A percentile compares a stretch with the other conserved stretches of the same genome.
phyloP scores from a whole-genome alignment of 106 monocot genomes.

The Agapanthus africanus region DNA sequence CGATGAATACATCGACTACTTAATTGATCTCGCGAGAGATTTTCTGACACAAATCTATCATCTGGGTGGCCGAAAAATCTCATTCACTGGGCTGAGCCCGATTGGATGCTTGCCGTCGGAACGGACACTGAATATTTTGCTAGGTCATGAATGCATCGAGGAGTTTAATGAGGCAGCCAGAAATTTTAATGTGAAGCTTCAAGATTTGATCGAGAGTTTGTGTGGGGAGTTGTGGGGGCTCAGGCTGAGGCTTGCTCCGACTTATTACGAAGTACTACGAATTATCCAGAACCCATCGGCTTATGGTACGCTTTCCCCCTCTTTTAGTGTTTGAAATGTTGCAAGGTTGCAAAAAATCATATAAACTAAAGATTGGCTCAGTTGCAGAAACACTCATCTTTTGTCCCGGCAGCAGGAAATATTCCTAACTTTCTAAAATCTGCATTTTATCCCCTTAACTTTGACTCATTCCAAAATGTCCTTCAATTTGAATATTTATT shows the following conservation, averaged over 20 bases:
- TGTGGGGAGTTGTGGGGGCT: slow-evolving; percentile 22
- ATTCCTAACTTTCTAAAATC: too few relatives aligned
- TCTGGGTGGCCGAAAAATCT: slow-evolving; percentile 58
- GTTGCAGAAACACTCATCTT: too few relatives aligned
- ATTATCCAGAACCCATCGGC: slow-evolving; percentile 31
- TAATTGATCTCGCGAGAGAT: slow-evolving; percentile 30
- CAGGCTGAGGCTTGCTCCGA: slow-evolving; percentile 10
- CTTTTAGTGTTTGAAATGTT: too few relatives aligned
- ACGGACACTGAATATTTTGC: slow-evolving; percentile 31
- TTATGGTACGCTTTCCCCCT: slow-evolving; percentile 28
- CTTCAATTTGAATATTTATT: too few relatives aligned
- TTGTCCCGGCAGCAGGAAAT: too few relatives aligned
- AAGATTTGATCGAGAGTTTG: slow-evolving; percentile 15
- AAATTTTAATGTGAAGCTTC: slow-evolving; percentile 48
- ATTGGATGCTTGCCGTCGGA: slow-evolving; percentile 84
- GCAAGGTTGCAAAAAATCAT: too few relatives aligned
- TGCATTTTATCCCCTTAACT: too few relatives aligned
- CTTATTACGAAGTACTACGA: slow-evolving; percentile 21
- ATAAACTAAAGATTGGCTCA: too few relatives aligned
- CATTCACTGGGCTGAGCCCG: slow-evolving; percentile 42
- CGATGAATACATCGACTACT: slow-evolving; percentile 45
- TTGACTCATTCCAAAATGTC: too few relatives aligned
- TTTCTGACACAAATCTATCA: slow-evolving; percentile 54
- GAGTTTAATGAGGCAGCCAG: slow-evolving; percentile 47
- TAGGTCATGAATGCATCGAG: slow-evolving; percentile 33